These are phyloP conservation scores for Bacterosira constricta DNA, from an alignment of 108 stramenopile genomes.

Conservation along the genomic window DNA sequence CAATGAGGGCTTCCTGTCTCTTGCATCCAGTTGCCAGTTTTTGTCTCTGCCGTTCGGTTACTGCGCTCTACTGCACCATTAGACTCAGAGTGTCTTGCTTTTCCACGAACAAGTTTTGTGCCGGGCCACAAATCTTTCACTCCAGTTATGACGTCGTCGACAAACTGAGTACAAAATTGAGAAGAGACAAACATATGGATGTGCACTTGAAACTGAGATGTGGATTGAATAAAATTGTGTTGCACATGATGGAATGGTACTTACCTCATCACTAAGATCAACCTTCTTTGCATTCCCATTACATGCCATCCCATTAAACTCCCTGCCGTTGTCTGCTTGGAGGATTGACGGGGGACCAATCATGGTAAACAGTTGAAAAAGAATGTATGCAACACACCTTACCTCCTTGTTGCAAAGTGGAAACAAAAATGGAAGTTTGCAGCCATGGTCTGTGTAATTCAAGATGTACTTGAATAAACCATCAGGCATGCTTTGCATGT, in stretches of 20 bases:
- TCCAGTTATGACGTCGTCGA: neutral
- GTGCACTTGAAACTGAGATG: too few relatives aligned
- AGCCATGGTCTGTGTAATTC: constrained; percentile 30
- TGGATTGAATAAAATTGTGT: too few relatives aligned
- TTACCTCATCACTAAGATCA: too few relatives aligned
- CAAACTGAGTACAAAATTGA: too few relatives aligned
- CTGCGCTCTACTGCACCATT: neutral
- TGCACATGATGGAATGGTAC: too few relatives aligned
- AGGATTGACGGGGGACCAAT: neutral
- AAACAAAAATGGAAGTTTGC: neutral
- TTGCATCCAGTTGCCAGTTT: neutral
- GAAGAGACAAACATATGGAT: too few relatives aligned
- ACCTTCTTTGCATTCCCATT: neutral
- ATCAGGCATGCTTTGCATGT: constrained; percentile 44
- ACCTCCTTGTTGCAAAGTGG: constrained; percentile 4
- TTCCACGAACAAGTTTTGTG: neutral
- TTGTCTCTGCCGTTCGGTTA: neutral
- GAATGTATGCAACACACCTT: neutral
- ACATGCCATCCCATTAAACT: neutral
- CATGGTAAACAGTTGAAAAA: constrained; percentile 5
- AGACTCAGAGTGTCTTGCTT: neutral
- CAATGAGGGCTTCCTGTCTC: neutral
- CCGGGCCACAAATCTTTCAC: neutral
- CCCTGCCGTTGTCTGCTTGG: neutral
- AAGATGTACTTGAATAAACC: constrained; percentile 23